Percentiles rank a stretch among this genome's conserved stretches.
Conservation (phyloP, 257 asterid species). For the Plantago elongata region DNA sequence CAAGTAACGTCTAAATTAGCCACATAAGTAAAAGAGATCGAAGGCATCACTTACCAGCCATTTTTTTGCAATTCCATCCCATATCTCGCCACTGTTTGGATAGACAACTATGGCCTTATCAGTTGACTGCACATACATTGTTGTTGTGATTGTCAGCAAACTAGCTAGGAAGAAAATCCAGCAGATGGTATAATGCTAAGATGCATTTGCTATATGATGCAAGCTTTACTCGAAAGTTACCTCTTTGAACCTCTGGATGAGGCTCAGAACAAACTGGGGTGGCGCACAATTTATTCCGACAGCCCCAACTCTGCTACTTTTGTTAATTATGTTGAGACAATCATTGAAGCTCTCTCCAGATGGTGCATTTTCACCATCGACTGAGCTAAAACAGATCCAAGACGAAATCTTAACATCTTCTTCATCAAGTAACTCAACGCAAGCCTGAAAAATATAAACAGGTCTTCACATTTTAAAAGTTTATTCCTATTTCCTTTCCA, state of each 20-base stretch:
- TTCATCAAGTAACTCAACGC: conserved; percentile 66
- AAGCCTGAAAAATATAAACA: conserved; percentile 40
- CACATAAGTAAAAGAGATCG: not conserved
- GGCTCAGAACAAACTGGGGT: conserved; percentile 67
- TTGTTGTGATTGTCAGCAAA: not conserved
- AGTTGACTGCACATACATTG: conserved; percentile 42
- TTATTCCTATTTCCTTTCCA: not conserved
- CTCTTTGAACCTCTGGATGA: conserved; percentile 58
- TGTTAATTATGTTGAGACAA: conserved; percentile 43
- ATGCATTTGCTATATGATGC: not conserved
- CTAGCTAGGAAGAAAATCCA: not conserved
- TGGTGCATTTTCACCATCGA: conserved; percentile 68
- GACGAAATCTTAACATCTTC: conserved; percentile 62
- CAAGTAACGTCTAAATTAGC: too few species aligned
- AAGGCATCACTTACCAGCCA: conserved; percentile 52
- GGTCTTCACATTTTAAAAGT: not conserved
- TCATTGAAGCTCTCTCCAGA: conserved; percentile 83
- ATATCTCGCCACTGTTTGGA: conserved; percentile 75
- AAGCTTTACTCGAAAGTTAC: conserved; percentile 24
- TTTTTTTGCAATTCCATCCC: conserved; percentile 76
- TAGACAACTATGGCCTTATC: conserved; percentile 62
- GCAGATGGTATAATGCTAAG: not conserved
- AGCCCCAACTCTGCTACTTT: conserved; percentile 47
- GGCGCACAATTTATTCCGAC: conserved; percentile 86
- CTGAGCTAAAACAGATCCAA: conserved; percentile 84